Evolutionary conservation across 495 filamentous ascomycete genomes (phyloP), one percentile per base, ranked within the genome.

Genomic region (Penicillium longicatenatum): DNA sequence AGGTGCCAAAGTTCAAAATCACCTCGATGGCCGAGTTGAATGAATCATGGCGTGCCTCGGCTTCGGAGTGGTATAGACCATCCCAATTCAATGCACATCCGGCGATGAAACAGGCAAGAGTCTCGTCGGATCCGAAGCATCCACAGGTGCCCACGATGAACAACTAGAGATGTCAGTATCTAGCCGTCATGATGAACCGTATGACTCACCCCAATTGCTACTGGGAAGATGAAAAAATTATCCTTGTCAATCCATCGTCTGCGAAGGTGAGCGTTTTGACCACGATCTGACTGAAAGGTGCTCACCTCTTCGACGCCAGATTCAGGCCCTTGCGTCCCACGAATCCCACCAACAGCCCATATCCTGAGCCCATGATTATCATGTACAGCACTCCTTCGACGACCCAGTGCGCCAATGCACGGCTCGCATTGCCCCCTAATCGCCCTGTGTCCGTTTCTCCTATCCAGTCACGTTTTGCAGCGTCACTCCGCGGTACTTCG

Each of bases 21-120:
- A 62, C 66, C 39, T 75, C 74, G 16, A 76, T 62, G 0, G 71
- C 58, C 0, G 61, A 58, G 43, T 76, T 76, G 58, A 76, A 76
- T 0, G 74, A 72, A 50, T 76, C 74, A 54, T 74, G 74, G 42
- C 74, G 62, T 6, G 60, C 57, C 42, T 75, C 70, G 6, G 61
- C 58, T 47, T 76, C 74, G 4, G 59, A 50, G 22, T 72, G 67
- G 51, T 74, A 76, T 7, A 54, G 19, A 0, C 74, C 72, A 51
- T 76, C 69, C 74, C 74, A 76, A 56, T 76, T 76, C 50, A 76
- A 52, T 17, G 69, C 61, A 52, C 65, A 69, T 12, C 74, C 74
- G 8, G 72, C 69, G 14, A 73, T 64, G n/a, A 76, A 76, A 39
- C 72, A 75, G 30, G 74, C 74, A 12, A 76, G 64, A 0, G 72